These are phyloP conservation scores for Kwoniella europaea DNA, from an alignment of 768 basidiomycete species.

Conservation along the genomic window DNA sequence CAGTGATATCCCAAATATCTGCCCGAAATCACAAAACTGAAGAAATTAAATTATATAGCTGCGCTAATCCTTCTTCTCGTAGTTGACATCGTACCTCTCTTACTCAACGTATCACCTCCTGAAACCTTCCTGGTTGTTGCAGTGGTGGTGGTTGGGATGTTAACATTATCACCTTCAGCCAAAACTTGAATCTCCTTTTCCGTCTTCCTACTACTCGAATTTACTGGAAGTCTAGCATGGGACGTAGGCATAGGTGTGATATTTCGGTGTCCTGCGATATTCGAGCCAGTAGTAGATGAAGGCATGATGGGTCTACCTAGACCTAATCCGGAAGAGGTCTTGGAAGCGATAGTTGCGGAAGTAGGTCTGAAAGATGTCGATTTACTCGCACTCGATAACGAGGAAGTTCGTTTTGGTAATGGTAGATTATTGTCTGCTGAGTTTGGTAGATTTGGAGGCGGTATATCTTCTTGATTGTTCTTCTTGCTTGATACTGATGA, in stretches of 20 bases:
- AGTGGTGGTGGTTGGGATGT: background rate
- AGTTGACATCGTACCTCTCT: background rate
- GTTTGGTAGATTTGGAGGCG: background rate
- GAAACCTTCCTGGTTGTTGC: slow-evolving; percentile 2
- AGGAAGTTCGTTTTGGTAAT: background rate
- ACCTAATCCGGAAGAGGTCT: background rate
- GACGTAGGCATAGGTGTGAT: slow-evolving; percentile 9
- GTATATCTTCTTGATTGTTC: background rate
- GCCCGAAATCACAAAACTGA: background rate
- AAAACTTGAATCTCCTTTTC: background rate
- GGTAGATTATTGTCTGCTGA: background rate
- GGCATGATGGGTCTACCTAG: slow-evolving; percentile 19
- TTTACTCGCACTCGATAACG: background rate
- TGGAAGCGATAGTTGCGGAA: slow-evolving; percentile 5
- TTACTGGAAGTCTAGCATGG: too few species aligned
- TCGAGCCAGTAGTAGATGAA: background rate
- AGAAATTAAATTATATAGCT: slow-evolving; percentile 3
- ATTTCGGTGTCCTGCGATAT: background rate
- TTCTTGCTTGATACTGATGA: background rate
- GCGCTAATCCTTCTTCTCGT: slow-evolving; percentile 10
- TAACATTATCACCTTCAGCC: slow-evolving; percentile 1
- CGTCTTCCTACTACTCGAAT: background rate
- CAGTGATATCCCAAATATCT: background rate
- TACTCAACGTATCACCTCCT: background rate
- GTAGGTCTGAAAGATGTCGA: background rate